Conservation (phyloP, 176 grass and related monocot genomes). For the Poa annua region DNA sequence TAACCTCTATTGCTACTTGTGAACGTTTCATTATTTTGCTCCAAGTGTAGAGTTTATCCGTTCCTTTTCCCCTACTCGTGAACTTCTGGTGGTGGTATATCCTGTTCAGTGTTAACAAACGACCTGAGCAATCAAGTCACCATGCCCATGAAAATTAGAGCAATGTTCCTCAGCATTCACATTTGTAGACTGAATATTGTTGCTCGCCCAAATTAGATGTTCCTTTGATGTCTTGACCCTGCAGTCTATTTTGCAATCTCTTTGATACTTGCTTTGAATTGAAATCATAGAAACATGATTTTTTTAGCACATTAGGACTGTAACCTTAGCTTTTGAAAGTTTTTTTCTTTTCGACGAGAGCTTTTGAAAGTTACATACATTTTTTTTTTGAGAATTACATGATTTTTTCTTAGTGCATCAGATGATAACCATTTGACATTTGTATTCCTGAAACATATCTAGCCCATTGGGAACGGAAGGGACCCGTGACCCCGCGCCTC, state of each 20-base stretch:
- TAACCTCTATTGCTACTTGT: conserved; percentile 37
- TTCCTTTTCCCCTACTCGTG: conserved; percentile 42
- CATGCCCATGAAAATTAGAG: conserved; percentile 70
- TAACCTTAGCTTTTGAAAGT: conserved; percentile 49
- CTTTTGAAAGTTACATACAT: too few relatives aligned
- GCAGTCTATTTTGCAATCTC: conserved; percentile 59
- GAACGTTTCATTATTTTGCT: conserved; percentile 13
- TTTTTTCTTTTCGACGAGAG: too few relatives aligned
- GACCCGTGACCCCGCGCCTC: too few relatives aligned
- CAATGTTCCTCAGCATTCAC: conserved; percentile 66
- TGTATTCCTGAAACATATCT: too few relatives aligned
- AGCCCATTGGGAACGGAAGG: too few relatives aligned
- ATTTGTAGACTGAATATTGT: conserved; percentile 66
- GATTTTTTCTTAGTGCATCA: conserved; percentile 40
- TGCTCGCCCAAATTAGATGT: conserved; percentile 76
- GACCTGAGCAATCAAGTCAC: conserved; percentile 62
- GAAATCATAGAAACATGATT: background rate
- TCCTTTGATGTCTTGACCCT: conserved; percentile 59
- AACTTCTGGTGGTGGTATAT: conserved; percentile 46
- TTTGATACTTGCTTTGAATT: conserved; percentile 25
- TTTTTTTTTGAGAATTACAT: too few relatives aligned
- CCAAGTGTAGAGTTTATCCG: conserved; percentile 27
- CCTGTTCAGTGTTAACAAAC: conserved; percentile 52
- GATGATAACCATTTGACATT: too few relatives aligned
- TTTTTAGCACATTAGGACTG: conserved; percentile 41